Evolutionary conservation across 2,329 filamentous ascomycete genomes (phyloP).

Genomic region (Alternaria sp.): DNA sequence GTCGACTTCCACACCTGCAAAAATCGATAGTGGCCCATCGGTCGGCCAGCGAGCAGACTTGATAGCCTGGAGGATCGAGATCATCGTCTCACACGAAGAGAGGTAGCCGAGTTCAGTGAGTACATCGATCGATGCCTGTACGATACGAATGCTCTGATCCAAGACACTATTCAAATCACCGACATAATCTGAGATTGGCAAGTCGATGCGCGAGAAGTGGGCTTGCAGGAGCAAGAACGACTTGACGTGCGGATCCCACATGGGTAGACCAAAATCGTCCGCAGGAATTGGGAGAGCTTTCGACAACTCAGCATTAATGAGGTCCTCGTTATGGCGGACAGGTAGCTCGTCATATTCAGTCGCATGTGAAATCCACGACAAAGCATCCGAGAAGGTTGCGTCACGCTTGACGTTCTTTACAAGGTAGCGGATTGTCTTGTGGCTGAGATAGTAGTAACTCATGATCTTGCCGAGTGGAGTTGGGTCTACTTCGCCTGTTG

Average conservation of each 20-base stretch:
- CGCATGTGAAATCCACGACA: constrained; percentile 92
- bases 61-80: constrained; percentile 86
- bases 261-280: constrained; percentile 74
- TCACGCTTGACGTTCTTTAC: constrained; percentile 77
- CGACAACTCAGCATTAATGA: constrained; percentile 92
- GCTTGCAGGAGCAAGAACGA: constrained; percentile 93
- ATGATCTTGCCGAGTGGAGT: constrained; percentile 97
- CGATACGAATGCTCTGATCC: constrained; percentile 95
- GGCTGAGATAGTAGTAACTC: constrained; percentile 97
- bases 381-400: constrained; percentile 80
- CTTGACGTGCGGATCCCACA: constrained; percentile 99
- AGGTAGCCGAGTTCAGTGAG: constrained; percentile 87
- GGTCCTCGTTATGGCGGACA: constrained; percentile 96
- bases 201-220: constrained; percentile 89
- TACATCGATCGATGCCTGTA: constrained; percentile 94
- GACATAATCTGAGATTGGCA: constrained; percentile 96
- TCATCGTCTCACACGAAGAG: constrained; percentile 81
- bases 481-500: constrained; percentile 87
- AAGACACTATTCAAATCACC: constrained; percentile 89
- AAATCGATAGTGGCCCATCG: constrained; percentile 79
- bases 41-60: constrained; percentile 92
- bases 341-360: constrained; percentile 98
- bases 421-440: constrained; percentile 90
- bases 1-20: constrained; percentile 73
- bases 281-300: constrained; percentile 77